A percentile compares a stretch with the other conserved stretches of the same genome.
Evolutionary conservation across 208 protist species (phyloP).

Genomic region (Leishmania arabica): DNA sequence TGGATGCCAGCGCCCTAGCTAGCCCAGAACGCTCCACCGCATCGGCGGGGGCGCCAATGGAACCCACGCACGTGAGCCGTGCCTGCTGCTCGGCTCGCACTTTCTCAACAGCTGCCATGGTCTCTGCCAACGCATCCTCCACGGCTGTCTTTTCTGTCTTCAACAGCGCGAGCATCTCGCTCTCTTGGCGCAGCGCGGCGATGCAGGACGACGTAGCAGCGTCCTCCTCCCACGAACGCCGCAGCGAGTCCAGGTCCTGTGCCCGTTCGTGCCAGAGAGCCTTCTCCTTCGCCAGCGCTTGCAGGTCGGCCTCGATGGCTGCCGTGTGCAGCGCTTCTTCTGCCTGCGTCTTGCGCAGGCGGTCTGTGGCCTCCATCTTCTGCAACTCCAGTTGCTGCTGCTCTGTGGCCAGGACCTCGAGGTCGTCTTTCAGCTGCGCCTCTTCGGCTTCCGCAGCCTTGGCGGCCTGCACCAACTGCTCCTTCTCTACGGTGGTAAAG

Average conservation of each 20-base stretch:
- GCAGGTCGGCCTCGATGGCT: slow-evolving; percentile 31
- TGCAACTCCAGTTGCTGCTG: slow-evolving; percentile 75
- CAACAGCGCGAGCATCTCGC: slow-evolving; percentile 20
- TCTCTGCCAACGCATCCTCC: slow-evolving; percentile 14
- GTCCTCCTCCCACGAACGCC: slow-evolving; percentile 35
- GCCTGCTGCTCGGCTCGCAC: slow-evolving; percentile 14
- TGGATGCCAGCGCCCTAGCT: not conserved
- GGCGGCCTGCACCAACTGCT: slow-evolving; percentile 40
- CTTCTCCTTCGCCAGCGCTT: slow-evolving; percentile 31
- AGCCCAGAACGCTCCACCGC: not conserved
- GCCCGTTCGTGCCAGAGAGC: slow-evolving; percentile 34
- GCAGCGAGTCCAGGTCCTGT: slow-evolving; percentile 43
- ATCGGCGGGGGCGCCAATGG: not conserved
- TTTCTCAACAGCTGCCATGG: slow-evolving; percentile 17
- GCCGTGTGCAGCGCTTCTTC: slow-evolving; percentile 67
- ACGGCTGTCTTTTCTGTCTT: slow-evolving; percentile 25
- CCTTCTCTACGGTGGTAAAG: slow-evolving; percentile 52
- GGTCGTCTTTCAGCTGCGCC: slow-evolving; percentile 42
- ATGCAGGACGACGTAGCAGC: slow-evolving; percentile 30
- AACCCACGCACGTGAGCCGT: not conserved
- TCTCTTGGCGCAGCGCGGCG: slow-evolving; percentile 28
- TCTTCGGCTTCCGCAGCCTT: slow-evolving; percentile 44
- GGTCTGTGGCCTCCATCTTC: slow-evolving; percentile 45
- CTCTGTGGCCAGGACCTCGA: slow-evolving; percentile 57
- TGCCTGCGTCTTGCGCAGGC: slow-evolving; percentile 60